Evolutionary conservation across 2,329 filamentous ascomycete species (phyloP).

Genomic region (Aspergillus japonicus): DNA sequence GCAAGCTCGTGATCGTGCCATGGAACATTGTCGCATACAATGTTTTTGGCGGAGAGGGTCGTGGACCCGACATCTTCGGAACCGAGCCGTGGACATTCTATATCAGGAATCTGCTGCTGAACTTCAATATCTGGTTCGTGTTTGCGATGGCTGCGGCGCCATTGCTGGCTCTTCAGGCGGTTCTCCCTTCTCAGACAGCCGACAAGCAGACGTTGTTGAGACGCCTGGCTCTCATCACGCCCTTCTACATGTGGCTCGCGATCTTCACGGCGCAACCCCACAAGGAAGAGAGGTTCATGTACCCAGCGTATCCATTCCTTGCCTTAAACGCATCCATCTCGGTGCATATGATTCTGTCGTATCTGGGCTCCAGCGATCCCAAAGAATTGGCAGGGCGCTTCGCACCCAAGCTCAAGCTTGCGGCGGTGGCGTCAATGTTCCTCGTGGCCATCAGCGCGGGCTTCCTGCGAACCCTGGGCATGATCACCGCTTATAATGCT

Average conservation of each 20-base stretch:
- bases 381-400: slow-evolving; percentile 68
- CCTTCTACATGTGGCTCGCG: slow-evolving; percentile 90
- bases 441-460: slow-evolving; percentile 65
- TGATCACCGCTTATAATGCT: slow-evolving; percentile 79
- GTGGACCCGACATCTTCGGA: slow-evolving; percentile 87
- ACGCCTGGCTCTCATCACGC: slow-evolving; percentile 72
- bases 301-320: slow-evolving; percentile 87
- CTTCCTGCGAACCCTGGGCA: slow-evolving; percentile 69
- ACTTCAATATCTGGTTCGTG: slow-evolving; percentile 94
- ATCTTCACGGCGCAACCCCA: slow-evolving; percentile 93
- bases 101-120: slow-evolving; percentile 81
- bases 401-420: slow-evolving; percentile 71
- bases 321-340: slow-evolving; percentile 84
- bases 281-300: slow-evolving; percentile 99
- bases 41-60: slow-evolving; percentile 74
- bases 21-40: slow-evolving; percentile 97
- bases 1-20: slow-evolving; percentile 71
- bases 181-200: slow-evolving; percentile 60
- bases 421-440: slow-evolving; percentile 59
- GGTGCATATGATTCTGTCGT: slow-evolving; percentile 74
- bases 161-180: slow-evolving; percentile 70
- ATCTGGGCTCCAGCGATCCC: slow-evolving; percentile 69
- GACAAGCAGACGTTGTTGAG: slow-evolving; percentile 70
- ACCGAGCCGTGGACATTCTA: slow-evolving; percentile 98
- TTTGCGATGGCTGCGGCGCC: slow-evolving; percentile 74